Evolutionary conservation across 2,329 filamentous ascomycete species (phyloP).

Genomic region (Dactylellina parvicollis): DNA sequence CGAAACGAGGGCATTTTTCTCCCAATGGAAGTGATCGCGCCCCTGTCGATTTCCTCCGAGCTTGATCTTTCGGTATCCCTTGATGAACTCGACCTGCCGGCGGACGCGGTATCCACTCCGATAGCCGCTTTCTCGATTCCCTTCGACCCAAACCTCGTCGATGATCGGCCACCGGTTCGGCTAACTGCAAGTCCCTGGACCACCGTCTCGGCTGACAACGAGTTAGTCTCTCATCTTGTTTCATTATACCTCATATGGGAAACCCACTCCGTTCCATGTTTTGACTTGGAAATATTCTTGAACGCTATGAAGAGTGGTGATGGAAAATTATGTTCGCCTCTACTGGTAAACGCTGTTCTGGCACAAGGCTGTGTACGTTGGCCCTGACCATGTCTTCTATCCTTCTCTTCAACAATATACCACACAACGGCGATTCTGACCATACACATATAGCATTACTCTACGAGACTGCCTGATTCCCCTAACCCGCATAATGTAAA

Average conservation of each 20-base stretch:
- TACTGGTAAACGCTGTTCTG: neutral
- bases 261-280: neutral
- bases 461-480: too few species aligned
- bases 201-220: neutral
- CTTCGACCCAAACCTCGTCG: neutral
- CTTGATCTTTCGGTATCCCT: neutral
- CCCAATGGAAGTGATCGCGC: neutral
- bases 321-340: neutral
- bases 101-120: neutral
- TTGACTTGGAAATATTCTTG: conserved; percentile 1
- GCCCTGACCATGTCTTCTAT: too few species aligned
- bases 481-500: neutral
- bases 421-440: too few species aligned
- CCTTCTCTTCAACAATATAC: too few species aligned
- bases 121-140: neutral
- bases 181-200: conserved; percentile 2
- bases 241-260: conserved; percentile 5
- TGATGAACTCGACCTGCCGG: too few species aligned
- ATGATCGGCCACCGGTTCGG: neutral
- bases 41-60: neutral
- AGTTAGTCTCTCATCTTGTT: conserved; percentile 6
- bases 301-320: neutral
- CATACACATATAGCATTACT: too few species aligned
- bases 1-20: neutral
- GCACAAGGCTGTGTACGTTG: neutral